Evolutionary conservation across 805 yeast genomes (phyloP).

Genomic region (Saturnispora zaruensis): DNA sequence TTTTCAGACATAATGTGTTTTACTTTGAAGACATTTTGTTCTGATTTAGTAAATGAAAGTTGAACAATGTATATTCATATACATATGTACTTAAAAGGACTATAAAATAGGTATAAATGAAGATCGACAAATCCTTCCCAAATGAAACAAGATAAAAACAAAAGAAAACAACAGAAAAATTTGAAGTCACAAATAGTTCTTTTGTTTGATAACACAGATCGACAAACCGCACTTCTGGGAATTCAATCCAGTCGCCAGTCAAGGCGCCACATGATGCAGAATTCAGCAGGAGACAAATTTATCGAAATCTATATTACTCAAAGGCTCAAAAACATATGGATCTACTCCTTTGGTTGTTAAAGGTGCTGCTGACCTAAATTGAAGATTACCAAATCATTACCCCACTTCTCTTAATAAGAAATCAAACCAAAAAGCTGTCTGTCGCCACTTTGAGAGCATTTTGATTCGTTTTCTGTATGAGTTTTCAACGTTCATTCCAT

Average conservation of each 20-base stretch:
- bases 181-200: not conserved
- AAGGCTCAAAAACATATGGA: constrained; percentile 29
- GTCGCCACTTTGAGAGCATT: not conserved
- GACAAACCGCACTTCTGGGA: not conserved
- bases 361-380: constrained; percentile 33
- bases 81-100: not conserved
- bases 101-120: not conserved
- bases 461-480: not conserved
- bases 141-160: not conserved
- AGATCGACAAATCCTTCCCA: not conserved
- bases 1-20: no score
- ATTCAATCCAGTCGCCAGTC: not conserved
- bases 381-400: not conserved
- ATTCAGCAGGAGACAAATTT: not conserved
- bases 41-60: not conserved
- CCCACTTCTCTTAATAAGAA: constrained; percentile 1
- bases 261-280: constrained; percentile 6
- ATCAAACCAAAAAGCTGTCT: not conserved
- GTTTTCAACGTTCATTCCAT: constrained; percentile 1
- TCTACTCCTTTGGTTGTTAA: constrained; percentile 25
- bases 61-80: not conserved
- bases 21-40: no score
- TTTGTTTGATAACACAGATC: not conserved
- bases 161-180: not conserved
- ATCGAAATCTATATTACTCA: constrained; percentile 12